These are phyloP conservation scores for Lecanosticta acicola DNA, from an alignment of 2,329 filamentous ascomycete genomes.

Conservation along the genomic window DNA sequence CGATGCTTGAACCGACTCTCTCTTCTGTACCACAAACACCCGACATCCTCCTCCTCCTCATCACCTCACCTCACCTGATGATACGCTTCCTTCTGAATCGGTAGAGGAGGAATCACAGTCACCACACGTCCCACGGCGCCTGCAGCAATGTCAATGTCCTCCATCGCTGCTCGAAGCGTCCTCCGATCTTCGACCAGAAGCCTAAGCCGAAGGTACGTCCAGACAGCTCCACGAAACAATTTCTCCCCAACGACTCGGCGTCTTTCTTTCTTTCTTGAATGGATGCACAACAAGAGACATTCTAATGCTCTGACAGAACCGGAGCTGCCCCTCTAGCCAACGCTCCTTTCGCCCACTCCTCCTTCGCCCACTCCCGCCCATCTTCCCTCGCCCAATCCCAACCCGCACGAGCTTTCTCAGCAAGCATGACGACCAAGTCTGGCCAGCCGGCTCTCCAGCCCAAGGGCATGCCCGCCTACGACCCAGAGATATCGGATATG, in stretches of 20 bases:
- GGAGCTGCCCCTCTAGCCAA: background rate
- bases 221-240: background rate
- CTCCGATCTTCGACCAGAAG: constrained; percentile 28
- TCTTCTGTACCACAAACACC: too few relatives aligned
- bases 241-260: background rate
- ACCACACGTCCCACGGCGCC: background rate
- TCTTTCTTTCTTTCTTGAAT: background rate
- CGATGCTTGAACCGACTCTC: too few relatives aligned
- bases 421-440: constrained; percentile 29
- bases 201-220: constrained; percentile 21
- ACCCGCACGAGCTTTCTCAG: constrained; percentile 26
- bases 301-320: background rate
- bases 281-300: too few relatives aligned
- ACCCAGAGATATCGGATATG: constrained; percentile 92
- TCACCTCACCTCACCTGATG: too few relatives aligned
- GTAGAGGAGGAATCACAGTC: background rate
- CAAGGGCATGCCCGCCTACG: constrained; percentile 51
- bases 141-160: constrained; percentile 30
- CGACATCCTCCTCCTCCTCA: constrained; percentile 2
- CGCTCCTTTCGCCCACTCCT: background rate
- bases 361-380: background rate
- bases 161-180: constrained; percentile 37
- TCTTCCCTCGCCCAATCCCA: constrained; percentile 15
- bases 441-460: constrained; percentile 25
- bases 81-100: background rate